Conservation (phyloP, 176 grass and related monocot genomes). For the Areca catechu region DNA sequence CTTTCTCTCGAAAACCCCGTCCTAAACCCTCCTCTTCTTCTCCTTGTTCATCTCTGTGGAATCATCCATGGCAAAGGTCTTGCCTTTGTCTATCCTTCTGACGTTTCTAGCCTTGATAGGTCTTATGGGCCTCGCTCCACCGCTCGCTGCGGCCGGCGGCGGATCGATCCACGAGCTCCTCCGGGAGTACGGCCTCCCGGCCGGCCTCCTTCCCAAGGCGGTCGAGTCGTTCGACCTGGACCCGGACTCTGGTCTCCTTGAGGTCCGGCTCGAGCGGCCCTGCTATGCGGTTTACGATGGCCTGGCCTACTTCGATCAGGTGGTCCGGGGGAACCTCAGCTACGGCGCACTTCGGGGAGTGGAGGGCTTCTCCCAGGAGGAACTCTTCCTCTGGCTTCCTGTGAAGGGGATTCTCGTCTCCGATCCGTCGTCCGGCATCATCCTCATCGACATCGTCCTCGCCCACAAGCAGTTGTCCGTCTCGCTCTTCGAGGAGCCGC, state of each 20-base stretch:
- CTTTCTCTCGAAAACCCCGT: neutral
- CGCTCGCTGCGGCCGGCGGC: neutral
- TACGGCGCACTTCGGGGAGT: slow-evolving; percentile 53
- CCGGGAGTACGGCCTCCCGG: slow-evolving; percentile 50
- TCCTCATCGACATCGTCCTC: slow-evolving; percentile 82
- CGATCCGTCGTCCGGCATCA: slow-evolving; percentile 46
- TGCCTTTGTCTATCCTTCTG: neutral
- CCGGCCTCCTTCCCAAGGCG: slow-evolving; percentile 55
- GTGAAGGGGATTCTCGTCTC: slow-evolving; percentile 83
- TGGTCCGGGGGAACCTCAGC: slow-evolving; percentile 81
- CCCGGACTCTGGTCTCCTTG: slow-evolving; percentile 39
- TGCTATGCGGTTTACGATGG: slow-evolving; percentile 66
- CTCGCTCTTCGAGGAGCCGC: slow-evolving; percentile 88
- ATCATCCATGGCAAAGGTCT: slow-evolving; percentile 37
- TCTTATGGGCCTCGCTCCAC: neutral
- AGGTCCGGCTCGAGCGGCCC: slow-evolving; percentile 42
- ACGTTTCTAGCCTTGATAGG: slow-evolving; percentile 7
- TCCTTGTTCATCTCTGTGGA: neutral
- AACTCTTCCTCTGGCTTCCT: slow-evolving; percentile 94
- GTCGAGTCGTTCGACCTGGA: slow-evolving; percentile 56
- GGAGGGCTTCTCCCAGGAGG: slow-evolving; percentile 69
- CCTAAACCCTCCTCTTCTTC: slow-evolving; percentile 2
- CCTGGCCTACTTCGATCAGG: slow-evolving; percentile 52
- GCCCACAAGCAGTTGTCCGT: slow-evolving; percentile 70
- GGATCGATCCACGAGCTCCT: slow-evolving; percentile 71